Conservation (phyloP, 768 basidiomycete species). For the Leccinellum luteum region DNA sequence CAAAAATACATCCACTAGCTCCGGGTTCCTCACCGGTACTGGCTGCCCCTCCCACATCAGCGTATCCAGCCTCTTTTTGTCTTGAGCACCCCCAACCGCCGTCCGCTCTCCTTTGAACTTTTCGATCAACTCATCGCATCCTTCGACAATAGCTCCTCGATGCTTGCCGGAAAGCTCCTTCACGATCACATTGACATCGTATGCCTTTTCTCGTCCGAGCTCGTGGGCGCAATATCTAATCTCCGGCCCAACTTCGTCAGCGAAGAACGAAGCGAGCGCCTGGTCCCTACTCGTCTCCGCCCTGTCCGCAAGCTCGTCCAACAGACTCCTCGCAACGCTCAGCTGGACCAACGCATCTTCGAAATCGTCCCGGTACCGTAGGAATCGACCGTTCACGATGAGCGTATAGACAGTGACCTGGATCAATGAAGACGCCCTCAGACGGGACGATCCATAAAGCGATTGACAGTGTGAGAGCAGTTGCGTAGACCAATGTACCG, state of each 20-base stretch:
- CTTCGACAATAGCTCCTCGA: conserved; percentile 59
- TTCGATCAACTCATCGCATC: conserved; percentile 53
- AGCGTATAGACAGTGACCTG: conserved; percentile 79
- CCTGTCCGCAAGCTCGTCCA: conserved; percentile 61
- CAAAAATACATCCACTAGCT: conserved; percentile 83
- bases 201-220: conserved; percentile 71
- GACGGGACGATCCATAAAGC: conserved; percentile 49
- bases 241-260: conserved; percentile 87
- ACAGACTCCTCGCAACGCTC: conserved; percentile 69
- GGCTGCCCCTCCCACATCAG: conserved; percentile 79
- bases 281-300: conserved; percentile 80
- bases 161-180: conserved; percentile 57
- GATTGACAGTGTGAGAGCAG: conserved; percentile 71
- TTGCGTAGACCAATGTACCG: conserved; percentile 75
- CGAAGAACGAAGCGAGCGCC: conserved; percentile 79
- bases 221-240: conserved; percentile 93
- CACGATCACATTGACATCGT: conserved; percentile 78
- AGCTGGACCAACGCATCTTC: conserved; percentile 74
- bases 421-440: conserved; percentile 57
- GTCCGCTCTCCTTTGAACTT: conserved; percentile 46
- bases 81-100: conserved; percentile 35
- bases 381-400: conserved; percentile 77
- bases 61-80: conserved; percentile 53
- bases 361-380: conserved; percentile 73
- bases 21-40: conserved; percentile 85